Percentiles rank a stretch among this genome's conserved stretches.
Conservation (phyloP, 345 rosid genomes). For the Mangifera indica region DNA sequence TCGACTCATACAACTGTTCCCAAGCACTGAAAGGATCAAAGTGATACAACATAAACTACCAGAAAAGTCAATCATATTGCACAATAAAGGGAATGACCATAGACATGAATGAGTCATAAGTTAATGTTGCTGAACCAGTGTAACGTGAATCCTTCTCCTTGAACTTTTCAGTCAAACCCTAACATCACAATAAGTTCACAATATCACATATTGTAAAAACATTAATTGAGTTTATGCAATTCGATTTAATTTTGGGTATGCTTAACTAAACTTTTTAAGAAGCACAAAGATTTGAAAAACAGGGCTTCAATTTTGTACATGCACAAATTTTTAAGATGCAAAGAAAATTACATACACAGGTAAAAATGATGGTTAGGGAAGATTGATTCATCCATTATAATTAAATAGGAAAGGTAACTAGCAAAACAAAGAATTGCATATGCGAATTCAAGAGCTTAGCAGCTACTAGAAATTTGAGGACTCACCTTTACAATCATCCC, state of each 20-base stretch:
- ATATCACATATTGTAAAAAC: neutral
- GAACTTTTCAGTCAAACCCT: slow-evolving; percentile 74
- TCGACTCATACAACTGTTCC: neutral
- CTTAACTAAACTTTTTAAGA: no score
- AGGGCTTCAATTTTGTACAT: no score
- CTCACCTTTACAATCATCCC: slow-evolving; percentile 75
- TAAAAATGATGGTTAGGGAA: no score
- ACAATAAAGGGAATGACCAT: slow-evolving; percentile 63
- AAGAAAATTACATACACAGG: neutral
- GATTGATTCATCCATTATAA: neutral
- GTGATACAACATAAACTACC: neutral
- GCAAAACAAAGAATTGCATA: neutral
- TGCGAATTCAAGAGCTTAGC: neutral
- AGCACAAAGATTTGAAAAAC: no score
- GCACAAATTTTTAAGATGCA: no score
- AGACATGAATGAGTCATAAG: slow-evolving; percentile 59
- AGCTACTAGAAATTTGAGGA: neutral
- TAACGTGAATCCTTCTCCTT: slow-evolving; percentile 55
- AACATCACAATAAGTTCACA: slow-evolving; percentile 17
- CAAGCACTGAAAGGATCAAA: neutral
- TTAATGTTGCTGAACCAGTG: slow-evolving; percentile 47
- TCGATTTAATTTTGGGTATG: neutral
- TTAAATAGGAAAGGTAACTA: neutral
- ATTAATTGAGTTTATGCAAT: neutral
- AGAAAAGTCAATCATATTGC: slow-evolving; percentile 37